Percentiles rank a stretch among this genome's conserved stretches.
Conservation (phyloP, 306 rosid species). For the Argentina anserina region DNA sequence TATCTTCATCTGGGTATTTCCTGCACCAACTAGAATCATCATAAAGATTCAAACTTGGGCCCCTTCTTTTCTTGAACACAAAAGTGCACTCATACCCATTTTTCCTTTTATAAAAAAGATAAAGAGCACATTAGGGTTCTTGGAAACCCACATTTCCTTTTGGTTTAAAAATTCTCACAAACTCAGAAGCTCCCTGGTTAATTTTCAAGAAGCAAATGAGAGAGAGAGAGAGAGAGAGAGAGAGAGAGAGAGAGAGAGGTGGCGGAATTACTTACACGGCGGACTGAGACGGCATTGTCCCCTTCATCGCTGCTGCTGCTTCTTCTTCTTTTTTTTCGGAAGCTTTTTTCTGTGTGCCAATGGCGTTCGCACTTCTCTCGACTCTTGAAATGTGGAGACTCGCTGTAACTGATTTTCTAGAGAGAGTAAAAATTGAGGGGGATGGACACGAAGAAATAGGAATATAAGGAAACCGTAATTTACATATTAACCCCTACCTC, state of each 20-base stretch:
- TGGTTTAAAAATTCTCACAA: not conserved
- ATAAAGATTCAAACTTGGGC: constrained; percentile 2
- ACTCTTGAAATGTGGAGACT: not conserved
- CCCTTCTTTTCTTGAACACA: constrained; percentile 3
- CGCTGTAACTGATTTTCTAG: not conserved
- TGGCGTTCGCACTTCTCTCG: constrained; percentile 8
- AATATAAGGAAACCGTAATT: no score
- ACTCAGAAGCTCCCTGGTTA: constrained; percentile 16
- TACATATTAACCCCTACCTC: no score
- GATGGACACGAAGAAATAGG: not conserved
- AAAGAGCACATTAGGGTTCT: not conserved
- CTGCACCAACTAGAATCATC: constrained; percentile 10
- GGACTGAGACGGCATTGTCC: constrained; percentile 4
- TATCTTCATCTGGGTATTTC: constrained; percentile 19
- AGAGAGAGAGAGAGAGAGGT: not conserved
- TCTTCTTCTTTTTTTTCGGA: not conserved
- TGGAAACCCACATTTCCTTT: constrained; percentile 15
- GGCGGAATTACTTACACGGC: constrained; percentile 16
- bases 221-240: no score
- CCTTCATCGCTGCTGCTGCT: constrained; percentile 12
- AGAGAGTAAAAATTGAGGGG: no score
- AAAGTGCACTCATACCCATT: not conserved
- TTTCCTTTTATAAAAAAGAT: constrained; percentile 13
- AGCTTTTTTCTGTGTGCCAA: not conserved
- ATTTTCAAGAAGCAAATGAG: not conserved